Conservation (phyloP, 225 moss, liverwort and hornwort genomes). For the Physcomitrium patens region DNA sequence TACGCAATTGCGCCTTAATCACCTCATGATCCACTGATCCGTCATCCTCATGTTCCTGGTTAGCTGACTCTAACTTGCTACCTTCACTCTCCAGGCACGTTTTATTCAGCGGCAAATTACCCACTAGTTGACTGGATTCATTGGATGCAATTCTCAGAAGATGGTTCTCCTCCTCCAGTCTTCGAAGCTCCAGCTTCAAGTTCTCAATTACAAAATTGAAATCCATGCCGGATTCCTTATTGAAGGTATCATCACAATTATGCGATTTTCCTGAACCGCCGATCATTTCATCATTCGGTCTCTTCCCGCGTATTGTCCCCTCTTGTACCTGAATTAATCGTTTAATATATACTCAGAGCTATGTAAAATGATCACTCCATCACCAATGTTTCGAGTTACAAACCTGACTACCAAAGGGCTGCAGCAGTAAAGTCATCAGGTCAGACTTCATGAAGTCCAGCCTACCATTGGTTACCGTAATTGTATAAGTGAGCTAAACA, state of each 20-base stretch:
- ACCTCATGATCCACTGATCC: conserved; percentile 6
- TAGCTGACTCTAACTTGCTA: conserved; percentile 8
- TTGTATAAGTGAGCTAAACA: too few species aligned
- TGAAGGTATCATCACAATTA: conserved; percentile 20
- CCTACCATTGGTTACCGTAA: neutral
- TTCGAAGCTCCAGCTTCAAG: conserved; percentile 39
- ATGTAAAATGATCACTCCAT: neutral
- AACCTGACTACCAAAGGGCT: neutral
- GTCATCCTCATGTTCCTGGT: conserved; percentile 10
- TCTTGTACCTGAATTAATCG: conserved; percentile 17
- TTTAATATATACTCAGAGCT: neutral
- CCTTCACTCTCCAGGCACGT: conserved; percentile 24
- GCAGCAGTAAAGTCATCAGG: neutral
- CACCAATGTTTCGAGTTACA: neutral
- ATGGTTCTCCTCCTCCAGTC: conserved; percentile 45
- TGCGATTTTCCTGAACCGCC: conserved; percentile 16
- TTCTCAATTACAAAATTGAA: conserved; percentile 39
- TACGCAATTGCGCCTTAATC: conserved; percentile 19
- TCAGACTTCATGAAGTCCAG: neutral
- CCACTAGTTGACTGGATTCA: conserved; percentile 34
- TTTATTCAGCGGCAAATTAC: conserved; percentile 15
- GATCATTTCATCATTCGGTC: conserved; percentile 17
- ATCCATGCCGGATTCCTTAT: conserved; percentile 21
- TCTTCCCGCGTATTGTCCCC: conserved; percentile 15
- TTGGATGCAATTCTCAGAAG: conserved; percentile 30